Conservation (phyloP, 257 asterid species). For the Penstemon barbatus region DNA sequence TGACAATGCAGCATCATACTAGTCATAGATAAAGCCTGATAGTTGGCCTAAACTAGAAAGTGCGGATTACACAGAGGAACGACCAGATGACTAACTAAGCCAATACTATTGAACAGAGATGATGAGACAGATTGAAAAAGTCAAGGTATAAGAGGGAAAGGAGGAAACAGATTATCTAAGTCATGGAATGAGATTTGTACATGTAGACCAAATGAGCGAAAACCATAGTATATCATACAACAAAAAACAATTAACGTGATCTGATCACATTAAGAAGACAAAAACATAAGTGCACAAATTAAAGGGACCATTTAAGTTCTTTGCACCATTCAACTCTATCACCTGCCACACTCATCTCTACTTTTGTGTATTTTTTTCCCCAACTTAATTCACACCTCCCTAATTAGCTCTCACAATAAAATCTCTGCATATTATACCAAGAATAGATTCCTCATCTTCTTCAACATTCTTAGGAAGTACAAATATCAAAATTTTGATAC, state of each 20-base stretch:
- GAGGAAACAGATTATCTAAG: background rate
- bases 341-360: background rate
- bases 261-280: slow-evolving; percentile 3
- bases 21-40: background rate
- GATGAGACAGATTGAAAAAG: background rate
- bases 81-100: background rate
- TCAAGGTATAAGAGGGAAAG: background rate
- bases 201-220: background rate
- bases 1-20: background rate
- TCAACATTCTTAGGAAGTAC: background rate
- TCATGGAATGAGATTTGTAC: background rate
- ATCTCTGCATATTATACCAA: background rate
- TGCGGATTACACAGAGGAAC: background rate
- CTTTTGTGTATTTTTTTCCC: background rate
- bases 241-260: background rate
- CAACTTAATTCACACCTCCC: background rate
- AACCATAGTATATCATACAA: background rate
- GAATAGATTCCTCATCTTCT: background rate
- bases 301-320: background rate
- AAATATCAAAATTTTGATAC: slow-evolving; percentile 1
- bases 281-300: background rate
- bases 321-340: background rate
- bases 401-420: slow-evolving; percentile 9
- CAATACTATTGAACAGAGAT: background rate
- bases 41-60: background rate